Evolutionary conservation across 2,329 filamentous ascomycete species (phyloP).

Genomic region (Mollisia scopiformis): DNA sequence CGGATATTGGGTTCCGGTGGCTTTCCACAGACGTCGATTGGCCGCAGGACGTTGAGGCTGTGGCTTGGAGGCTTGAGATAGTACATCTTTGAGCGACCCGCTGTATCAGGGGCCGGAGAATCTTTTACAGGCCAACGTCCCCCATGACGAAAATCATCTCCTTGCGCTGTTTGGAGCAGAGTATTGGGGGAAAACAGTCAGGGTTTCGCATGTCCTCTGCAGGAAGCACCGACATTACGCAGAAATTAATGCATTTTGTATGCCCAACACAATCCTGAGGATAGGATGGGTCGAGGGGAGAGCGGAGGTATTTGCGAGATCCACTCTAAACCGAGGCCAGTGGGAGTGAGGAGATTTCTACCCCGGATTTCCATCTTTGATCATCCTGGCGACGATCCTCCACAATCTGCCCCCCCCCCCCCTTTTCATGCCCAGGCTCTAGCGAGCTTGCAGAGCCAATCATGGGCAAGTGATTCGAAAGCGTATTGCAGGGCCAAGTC

Average conservation of each 20-base stretch:
- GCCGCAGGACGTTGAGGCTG: not conserved
- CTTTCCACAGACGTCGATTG: not conserved
- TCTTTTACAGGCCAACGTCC: too few relatives aligned
- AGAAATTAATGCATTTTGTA: too few relatives aligned
- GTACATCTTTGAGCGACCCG: too few relatives aligned
- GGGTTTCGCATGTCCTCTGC: too few relatives aligned
- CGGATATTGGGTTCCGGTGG: not conserved
- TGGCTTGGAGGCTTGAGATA: not conserved
- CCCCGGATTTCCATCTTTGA: not conserved
- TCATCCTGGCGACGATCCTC: not conserved
- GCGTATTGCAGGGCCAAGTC: not conserved
- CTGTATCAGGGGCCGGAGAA: too few relatives aligned
- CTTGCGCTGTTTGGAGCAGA: too few relatives aligned
- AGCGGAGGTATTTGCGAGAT: not conserved
- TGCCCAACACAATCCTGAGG: too few relatives aligned
- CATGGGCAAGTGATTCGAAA: not conserved
- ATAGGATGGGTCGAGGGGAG: too few relatives aligned
- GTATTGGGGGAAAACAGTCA: too few relatives aligned
- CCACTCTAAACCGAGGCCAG: not conserved
- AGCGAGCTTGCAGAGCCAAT: not conserved
- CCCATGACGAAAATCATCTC: too few relatives aligned
- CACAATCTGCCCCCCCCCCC: not conserved
- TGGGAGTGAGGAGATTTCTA: not conserved
- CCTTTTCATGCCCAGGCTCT: not conserved
- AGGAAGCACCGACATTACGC: too few relatives aligned